Evolutionary conservation across 164 flowering plant species (phyloP), one percentile per base, ranked within the genome.

Genomic region (Taxillus chinensis): DNA sequence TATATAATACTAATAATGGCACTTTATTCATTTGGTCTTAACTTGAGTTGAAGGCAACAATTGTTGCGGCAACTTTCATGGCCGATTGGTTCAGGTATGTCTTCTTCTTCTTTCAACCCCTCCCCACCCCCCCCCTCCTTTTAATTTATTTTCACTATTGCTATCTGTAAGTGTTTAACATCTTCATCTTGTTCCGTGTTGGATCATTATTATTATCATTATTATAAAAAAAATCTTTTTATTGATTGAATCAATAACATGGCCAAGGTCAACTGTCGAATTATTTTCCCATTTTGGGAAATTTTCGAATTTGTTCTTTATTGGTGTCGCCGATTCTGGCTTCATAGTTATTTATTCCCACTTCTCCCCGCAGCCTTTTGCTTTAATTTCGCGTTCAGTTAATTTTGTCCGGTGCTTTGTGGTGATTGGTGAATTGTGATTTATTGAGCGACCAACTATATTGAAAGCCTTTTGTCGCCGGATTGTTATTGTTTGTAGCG

Each of bases 1-100:
- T 57, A 57, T 61, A 65, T 68, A 8, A 55, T 46, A 57, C 58
- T 60, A 65, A 53, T 45, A 41, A 14, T 62, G 62, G 62, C 64
- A 45, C 67, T 27, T 48, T 58, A 49, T 62, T 48, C 70, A 67
- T 64, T 68, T 71, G 76, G 74, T 58, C 55, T 70, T 59, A 71
- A 65, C 57, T 15, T 71, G 45, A 77, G 79, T 79, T 74, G 10
- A 27, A 27, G 27, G 1, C 46, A 9, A 43, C 10, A 5, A 6
- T 43, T 2, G 46, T 43, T 43, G 8, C 46, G 8, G 7, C 10
- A 6, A 6, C 10, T 43, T 43, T 43, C 10, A 67, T 17, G 53
- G 13, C 2, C 6, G 49, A 37, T 12, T 7, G 11, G 11, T 60
- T 4, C 38, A 37, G 6, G 5, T 4, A 2, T 50, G 15, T 41